Conservation (phyloP, 805 yeast species). For the Cyberlindnera subsufficiens region DNA sequence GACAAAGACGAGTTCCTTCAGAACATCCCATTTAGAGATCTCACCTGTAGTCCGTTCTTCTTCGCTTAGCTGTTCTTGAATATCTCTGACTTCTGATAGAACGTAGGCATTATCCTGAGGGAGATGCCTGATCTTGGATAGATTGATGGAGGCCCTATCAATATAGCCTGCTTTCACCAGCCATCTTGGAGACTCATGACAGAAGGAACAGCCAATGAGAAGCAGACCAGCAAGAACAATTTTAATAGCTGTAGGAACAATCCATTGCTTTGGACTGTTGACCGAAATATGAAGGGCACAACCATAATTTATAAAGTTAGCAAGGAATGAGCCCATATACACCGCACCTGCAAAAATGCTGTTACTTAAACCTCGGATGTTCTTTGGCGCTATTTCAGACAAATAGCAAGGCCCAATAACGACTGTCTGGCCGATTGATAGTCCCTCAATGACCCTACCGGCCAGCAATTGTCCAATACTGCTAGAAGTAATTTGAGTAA, state of each 20-base stretch:
- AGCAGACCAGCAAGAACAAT: conserved; percentile 42
- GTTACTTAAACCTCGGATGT: conserved; percentile 45
- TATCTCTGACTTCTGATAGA: conserved; percentile 43
- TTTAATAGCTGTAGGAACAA: conserved; percentile 43
- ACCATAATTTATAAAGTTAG: conserved; percentile 47
- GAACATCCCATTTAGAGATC: conserved; percentile 18
- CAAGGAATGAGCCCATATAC: conserved; percentile 46
- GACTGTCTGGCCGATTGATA: conserved; percentile 52
- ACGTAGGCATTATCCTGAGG: conserved; percentile 44
- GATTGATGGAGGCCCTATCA: conserved; percentile 32
- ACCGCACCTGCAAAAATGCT: conserved; percentile 55
- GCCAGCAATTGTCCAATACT: conserved; percentile 46
- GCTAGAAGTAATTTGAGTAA: conserved; percentile 42
- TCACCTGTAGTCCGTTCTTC: conserved; percentile 28
- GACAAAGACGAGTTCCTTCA: conserved; percentile 31
- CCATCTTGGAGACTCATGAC: conserved; percentile 46
- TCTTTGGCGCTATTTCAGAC: conserved; percentile 47
- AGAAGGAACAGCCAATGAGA: conserved; percentile 36
- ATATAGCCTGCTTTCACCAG: conserved; percentile 33
- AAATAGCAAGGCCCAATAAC: conserved; percentile 51
- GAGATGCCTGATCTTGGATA: conserved; percentile 39
- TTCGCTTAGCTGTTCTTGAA: conserved; percentile 38
- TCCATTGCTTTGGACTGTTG: conserved; percentile 40
- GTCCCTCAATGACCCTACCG: conserved; percentile 50
- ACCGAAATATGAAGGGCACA: conserved; percentile 39